Percentiles rank a stretch among this genome's conserved stretches.
Conservation (phyloP, 306 rosid species). For the Trichosanthes truncata region DNA sequence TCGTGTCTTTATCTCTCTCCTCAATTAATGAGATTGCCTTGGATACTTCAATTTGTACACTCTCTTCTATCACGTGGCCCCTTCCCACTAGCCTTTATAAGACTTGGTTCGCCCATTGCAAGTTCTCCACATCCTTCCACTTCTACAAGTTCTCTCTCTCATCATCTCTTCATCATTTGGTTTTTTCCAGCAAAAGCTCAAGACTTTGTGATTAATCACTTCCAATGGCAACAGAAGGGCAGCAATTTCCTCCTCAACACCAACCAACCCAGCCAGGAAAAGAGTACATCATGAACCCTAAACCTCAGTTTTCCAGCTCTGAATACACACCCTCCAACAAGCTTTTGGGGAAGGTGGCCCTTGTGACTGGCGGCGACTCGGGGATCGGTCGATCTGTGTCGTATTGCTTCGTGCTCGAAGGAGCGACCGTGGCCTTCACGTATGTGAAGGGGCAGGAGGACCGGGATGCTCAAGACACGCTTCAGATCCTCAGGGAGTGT, state of each 20-base stretch:
- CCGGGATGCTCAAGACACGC: conserved; percentile 33
- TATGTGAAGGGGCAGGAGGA: conserved; percentile 49
- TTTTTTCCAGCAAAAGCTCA: neutral
- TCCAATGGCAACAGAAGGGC: conserved; percentile 21
- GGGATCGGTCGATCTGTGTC: conserved; percentile 49
- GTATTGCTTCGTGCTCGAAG: conserved; percentile 31
- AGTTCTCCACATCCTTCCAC: neutral
- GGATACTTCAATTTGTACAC: neutral
- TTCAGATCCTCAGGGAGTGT: conserved; percentile 23
- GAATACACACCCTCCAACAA: conserved; percentile 37
- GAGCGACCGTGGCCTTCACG: conserved; percentile 50
- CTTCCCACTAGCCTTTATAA: neutral
- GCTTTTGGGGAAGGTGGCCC: conserved; percentile 48
- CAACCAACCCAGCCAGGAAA: conserved; percentile 44
- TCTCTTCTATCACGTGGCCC: neutral
- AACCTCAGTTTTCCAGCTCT: conserved; percentile 31
- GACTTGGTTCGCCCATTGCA: neutral
- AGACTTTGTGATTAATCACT: neutral
- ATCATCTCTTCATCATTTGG: neutral
- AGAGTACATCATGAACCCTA: conserved; percentile 39
- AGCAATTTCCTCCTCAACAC: conserved; percentile 41
- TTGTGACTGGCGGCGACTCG: conserved; percentile 59
- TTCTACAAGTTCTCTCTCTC: neutral
- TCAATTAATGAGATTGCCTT: neutral
- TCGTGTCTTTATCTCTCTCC: neutral